Percentiles rank a stretch among this genome's conserved stretches.
phyloP scores from a whole-genome alignment of 2,329 filamentous ascomycete species.

The Fusarium sp. region DNA sequence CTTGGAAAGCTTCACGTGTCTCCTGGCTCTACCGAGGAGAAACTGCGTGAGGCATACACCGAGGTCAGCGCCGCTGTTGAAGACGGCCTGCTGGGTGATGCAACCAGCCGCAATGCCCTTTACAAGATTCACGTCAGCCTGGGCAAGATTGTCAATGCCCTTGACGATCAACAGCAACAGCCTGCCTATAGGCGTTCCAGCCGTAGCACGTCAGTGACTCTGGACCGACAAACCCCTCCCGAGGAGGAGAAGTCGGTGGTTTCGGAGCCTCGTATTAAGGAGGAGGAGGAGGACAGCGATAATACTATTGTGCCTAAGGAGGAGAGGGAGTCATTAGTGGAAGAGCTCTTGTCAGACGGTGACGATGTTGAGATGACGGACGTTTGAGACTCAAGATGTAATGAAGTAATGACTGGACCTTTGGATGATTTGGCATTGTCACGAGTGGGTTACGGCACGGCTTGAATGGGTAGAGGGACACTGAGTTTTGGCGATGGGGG shows the following conservation, averaged over 20 bases:
- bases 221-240: slow-evolving; percentile 44
- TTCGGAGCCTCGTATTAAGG: slow-evolving; percentile 60
- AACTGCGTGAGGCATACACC: slow-evolving; percentile 68
- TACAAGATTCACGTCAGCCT: slow-evolving; percentile 77
- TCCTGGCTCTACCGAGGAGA: slow-evolving; percentile 70
- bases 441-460: slow-evolving; percentile 21
- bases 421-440: slow-evolving; percentile 36
- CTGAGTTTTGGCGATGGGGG: slow-evolving; percentile 31
- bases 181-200: slow-evolving; percentile 55
- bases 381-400: slow-evolving; percentile 30
- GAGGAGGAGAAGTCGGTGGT: slow-evolving; percentile 57
- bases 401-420: slow-evolving; percentile 37
- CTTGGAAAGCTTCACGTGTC: slow-evolving; percentile 87
- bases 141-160: slow-evolving; percentile 74
- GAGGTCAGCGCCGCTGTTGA: slow-evolving; percentile 73
- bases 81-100: slow-evolving; percentile 69
- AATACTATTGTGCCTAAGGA: slow-evolving; percentile 49
- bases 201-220: slow-evolving; percentile 57
- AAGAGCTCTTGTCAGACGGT: slow-evolving; percentile 56
- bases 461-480: slow-evolving; percentile 17
- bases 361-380: slow-evolving; percentile 53
- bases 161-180: slow-evolving; percentile 61
- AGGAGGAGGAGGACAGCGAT: slow-evolving; percentile 60
- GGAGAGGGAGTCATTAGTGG: slow-evolving; percentile 53
- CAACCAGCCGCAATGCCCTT: slow-evolving; percentile 71